Conservation (phyloP, 352 stramenopile species). For the Plasmopara muralis region DNA sequence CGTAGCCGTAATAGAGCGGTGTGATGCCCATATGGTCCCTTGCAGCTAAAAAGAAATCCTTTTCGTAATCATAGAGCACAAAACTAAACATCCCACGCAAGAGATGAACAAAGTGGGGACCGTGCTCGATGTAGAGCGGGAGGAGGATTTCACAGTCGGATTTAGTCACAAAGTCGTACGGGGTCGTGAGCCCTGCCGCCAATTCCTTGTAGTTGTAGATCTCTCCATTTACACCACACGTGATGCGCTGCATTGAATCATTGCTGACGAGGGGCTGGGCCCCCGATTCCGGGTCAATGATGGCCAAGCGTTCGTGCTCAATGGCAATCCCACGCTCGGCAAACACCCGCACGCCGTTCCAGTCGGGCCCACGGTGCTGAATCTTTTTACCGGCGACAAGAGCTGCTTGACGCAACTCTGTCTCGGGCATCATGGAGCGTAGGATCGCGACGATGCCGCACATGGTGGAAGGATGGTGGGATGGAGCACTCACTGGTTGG, state of each 20-base stretch:
- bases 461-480: conserved; percentile 50
- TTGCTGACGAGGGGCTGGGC: conserved; percentile 87
- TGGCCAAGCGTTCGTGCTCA: conserved; percentile 96
- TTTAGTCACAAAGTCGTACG: conserved; percentile 93
- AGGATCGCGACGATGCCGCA: conserved; percentile 99
- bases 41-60: conserved; percentile 91
- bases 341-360: conserved; percentile 88
- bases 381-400: conserved; percentile 93
- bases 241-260: conserved; percentile 81
- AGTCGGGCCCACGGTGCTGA: conserved; percentile 96
- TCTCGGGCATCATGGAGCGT: conserved; percentile 88
- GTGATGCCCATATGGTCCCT: conserved; percentile 99
- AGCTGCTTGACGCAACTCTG: conserved; percentile 91
- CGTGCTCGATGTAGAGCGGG: conserved; percentile 91
- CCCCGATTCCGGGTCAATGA: conserved; percentile 97
- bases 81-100: conserved; percentile 99
- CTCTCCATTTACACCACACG: conserved; percentile 97
- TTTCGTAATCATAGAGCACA: conserved; percentile 93
- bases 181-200: conserved; percentile 66
- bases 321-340: conserved; percentile 79
- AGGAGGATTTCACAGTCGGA: conserved; percentile 98
- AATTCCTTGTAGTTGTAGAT: conserved; percentile 99
- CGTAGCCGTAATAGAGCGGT: conserved; percentile 97
- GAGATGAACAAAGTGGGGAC: conserved; percentile 84
- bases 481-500: too few species aligned